Evolutionary conservation across 208 protist species (phyloP), one percentile per base, ranked within the genome.

Genomic region (Leishmania martiniquensis): DNA sequence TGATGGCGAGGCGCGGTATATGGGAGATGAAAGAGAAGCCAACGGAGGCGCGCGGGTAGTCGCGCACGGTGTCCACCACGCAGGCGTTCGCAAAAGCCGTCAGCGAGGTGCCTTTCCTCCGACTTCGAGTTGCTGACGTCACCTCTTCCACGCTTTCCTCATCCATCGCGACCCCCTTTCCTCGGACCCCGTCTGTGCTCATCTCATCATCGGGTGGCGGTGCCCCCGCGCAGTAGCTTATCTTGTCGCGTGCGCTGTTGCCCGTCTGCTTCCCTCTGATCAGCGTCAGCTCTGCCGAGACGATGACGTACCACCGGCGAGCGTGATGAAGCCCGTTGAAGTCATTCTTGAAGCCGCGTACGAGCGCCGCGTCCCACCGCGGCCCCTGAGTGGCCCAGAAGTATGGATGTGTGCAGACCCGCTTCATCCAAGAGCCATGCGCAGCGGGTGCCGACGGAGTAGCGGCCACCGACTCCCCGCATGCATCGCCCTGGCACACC

Each of bases 321-420:
- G 85, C 87, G 71, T 88, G 84, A 65, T 94, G 90, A 77, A 91
- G 72, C n/a, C 75, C 73, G 42, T 65, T 72, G 71, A 87, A 86
- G 76, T 89, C 83, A 42, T 92, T 84, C 70, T 72, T 78, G 55
- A 94, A 92, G 39, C 90, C 90, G 47, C 87, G 85, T 34, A 94
- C 55, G 32, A 91, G 88, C 62, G 76, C 65, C 22, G 86, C 59
- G 52, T 89, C 69, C 88, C 87, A 94, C 49, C 59, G 75, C 12
- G 88, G 90, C 17, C 88, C 88, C 74, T 94, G 90, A 49, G 90
- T 94, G 2, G 90, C 90, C 88, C 90, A 94, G 70, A 94, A 87
- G 68, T 91, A 85, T 70, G 55, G 63, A 55, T 94, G 90, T 57
- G 45, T 45, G 49, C 59, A 42, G 7, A 76, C 37, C 7, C 37